These are phyloP conservation scores for Haplosporangium gracile DNA, from an alignment of 192 early-diverging fungal genomes.

Conservation along the genomic window DNA sequence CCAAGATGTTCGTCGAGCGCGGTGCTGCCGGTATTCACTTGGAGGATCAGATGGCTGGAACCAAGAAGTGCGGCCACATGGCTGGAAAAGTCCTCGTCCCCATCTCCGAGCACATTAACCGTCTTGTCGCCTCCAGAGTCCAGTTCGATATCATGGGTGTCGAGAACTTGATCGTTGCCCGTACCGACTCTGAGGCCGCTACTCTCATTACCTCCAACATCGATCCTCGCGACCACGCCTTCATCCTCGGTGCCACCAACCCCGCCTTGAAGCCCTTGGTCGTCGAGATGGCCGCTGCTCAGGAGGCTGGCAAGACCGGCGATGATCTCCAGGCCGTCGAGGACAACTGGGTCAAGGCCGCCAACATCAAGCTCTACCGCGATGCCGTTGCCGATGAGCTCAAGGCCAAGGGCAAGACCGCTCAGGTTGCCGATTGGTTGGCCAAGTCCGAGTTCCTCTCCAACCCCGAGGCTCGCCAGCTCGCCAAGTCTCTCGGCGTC, in stretches of 20 bases:
- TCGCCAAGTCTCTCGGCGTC: constrained; percentile 82
- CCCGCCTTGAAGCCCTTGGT: constrained; percentile 78
- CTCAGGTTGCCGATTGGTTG: constrained; percentile 65
- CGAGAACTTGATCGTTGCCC: constrained; percentile 93
- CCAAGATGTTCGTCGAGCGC: constrained; percentile 98
- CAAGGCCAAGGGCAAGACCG: constrained; percentile 72
- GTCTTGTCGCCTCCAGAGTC: constrained; percentile 92
- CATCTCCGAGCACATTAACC: constrained; percentile 97
- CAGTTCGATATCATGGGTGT: constrained; percentile 99
- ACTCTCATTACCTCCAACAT: constrained; percentile 97
- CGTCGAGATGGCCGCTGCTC: constrained; percentile 84
- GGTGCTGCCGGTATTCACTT: constrained; percentile 95
- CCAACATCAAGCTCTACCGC: constrained; percentile 85
- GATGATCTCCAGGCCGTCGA: constrained; percentile 86
- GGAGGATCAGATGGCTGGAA: constrained; percentile 94
- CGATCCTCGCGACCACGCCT: constrained; percentile 94
- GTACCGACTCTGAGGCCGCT: constrained; percentile 98
- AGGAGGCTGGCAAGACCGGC: constrained; percentile 77
- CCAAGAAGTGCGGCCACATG: constrained; percentile 99
- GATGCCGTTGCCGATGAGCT: constrained; percentile 84
- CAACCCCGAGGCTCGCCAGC: constrained; percentile 84
- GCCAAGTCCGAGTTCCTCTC: constrained; percentile 71
- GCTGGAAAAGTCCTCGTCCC: constrained; percentile 99
- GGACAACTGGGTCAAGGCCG: constrained; percentile 84
- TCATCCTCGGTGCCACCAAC: constrained; percentile 96